Conservation (phyloP, 2,329 filamentous ascomycete species). For the Calonectria montana region DNA sequence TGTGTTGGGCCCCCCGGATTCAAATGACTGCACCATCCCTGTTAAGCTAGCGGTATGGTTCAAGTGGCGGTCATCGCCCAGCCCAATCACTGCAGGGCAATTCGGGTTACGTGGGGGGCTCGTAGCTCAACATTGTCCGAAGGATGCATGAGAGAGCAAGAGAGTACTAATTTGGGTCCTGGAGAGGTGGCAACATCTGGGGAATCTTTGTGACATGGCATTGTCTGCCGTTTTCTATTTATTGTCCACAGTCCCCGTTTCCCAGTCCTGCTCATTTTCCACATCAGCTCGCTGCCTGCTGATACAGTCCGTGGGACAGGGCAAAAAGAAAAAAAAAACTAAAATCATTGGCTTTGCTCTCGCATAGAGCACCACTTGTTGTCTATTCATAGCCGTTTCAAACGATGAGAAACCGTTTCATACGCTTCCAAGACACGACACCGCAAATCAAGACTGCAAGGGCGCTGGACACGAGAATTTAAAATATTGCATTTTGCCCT, state of each 20-base stretch:
- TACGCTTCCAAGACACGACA: conserved; percentile 13
- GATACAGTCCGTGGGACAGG: too few relatives aligned
- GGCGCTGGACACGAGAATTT: background rate
- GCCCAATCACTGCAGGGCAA: conserved; percentile 36
- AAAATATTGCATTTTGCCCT: background rate
- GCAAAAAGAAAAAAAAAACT: too few relatives aligned
- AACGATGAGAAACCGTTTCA: conserved; percentile 26
- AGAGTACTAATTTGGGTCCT: background rate
- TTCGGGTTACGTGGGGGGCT: conserved; percentile 35
- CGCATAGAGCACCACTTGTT: conserved; percentile 30
- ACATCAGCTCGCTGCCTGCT: too few relatives aligned
- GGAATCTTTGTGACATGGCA: background rate
- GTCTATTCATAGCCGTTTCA: conserved; percentile 13
- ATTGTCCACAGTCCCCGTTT: conserved; percentile 4
- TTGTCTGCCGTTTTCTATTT: background rate
- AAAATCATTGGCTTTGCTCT: background rate
- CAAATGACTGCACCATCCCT: conserved; percentile 30
- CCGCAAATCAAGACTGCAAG: background rate
- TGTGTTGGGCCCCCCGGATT: conserved; percentile 28
- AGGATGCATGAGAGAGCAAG: conserved; percentile 18
- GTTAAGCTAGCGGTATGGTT: conserved; percentile 34
- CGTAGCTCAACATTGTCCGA: conserved; percentile 34
- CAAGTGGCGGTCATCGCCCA: conserved; percentile 27
- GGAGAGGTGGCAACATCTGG: conserved; percentile 20
- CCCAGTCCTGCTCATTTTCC: background rate